phyloP scores from a whole-genome alignment of 441 rosid species.

The Arabidopsis lyrata region DNA sequence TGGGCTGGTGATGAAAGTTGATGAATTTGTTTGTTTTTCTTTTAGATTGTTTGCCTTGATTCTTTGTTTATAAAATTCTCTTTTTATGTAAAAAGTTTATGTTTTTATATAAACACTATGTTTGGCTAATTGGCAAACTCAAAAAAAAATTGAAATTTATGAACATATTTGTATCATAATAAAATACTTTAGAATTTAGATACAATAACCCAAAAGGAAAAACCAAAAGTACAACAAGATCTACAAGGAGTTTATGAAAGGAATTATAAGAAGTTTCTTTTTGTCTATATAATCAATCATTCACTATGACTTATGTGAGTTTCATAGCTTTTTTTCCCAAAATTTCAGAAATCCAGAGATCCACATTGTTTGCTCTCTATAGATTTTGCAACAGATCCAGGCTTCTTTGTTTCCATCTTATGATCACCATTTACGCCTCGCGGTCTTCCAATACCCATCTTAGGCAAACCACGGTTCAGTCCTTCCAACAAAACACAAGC shows the following conservation, averaged over 20 bases:
- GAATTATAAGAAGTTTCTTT: no score
- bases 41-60: not conserved
- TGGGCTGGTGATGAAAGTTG: constrained; percentile 74
- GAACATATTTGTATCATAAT: not conserved
- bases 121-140: no score
- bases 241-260: not conserved
- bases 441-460: constrained; percentile 81
- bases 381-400: constrained; percentile 45
- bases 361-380: constrained; percentile 87
- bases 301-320: not conserved
- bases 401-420: constrained; percentile 47
- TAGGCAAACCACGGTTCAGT: constrained; percentile 84
- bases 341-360: constrained; percentile 62
- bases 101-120: not conserved
- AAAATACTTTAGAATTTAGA: no score
- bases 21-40: not conserved
- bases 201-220: not conserved
- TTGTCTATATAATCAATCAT: not conserved
- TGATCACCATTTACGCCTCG: constrained; percentile 50
- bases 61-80: constrained; percentile 5
- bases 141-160: not conserved
- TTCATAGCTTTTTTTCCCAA: not conserved
- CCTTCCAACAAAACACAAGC: constrained; percentile 94
- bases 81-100: not conserved
- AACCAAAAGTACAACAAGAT: no score